Base-by-base conservation (phyloP, 345 rosid species). In the Geranium brycei region DNA sequence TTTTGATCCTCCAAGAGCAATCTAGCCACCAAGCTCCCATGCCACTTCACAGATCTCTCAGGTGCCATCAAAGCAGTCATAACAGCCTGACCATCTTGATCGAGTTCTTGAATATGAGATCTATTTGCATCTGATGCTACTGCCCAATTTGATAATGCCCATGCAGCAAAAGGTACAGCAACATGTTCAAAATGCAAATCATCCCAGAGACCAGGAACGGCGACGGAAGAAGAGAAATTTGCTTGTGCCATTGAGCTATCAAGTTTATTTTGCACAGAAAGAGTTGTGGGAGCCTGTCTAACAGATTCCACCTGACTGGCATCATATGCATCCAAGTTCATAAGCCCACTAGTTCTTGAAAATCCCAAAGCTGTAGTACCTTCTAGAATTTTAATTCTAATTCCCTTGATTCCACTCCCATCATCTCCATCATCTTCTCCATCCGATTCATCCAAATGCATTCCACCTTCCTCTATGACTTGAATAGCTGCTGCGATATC, bases 101-200 rank as follows among this genome's bases (percentile, higher is more conserved):
- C 99, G 64, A 93, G 81, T 76, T 93, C 97, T 71, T 88, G 96
- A 75, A 93, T 88, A 73, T 68, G 86, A 61, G 80, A 74, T 74
- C 99, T 85, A 74, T 93, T 93, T 62, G 69, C 73, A 68, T 77
- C 83, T 35, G 99, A 93, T 64, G 99, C 95, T 90, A 82, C 83
- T 28, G 99, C 99, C 99, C 99, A 93, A 69, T 90, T 88, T 68
- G 99, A 96, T 76, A 93, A 78, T 40, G 97, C 96, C 99, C 99
- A 90, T 10, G 90, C 89, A 62, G 99, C 99, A 82, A 93, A 93
- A 61, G 99, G 99, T 62, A 93, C 96, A 23, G 97, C 99, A n/a
- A 93, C 97, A 83, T 93, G 97, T 70, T 93, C 89, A 74, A 84
- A 86, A 66, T 88, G 96, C 73, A 93, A 85, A 79, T 93, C 99